Percentiles rank a stretch among this genome's conserved stretches.
Evolutionary conservation across 2,329 filamentous ascomycete species (phyloP).

Genomic region (Colletotrichum graminicola): DNA sequence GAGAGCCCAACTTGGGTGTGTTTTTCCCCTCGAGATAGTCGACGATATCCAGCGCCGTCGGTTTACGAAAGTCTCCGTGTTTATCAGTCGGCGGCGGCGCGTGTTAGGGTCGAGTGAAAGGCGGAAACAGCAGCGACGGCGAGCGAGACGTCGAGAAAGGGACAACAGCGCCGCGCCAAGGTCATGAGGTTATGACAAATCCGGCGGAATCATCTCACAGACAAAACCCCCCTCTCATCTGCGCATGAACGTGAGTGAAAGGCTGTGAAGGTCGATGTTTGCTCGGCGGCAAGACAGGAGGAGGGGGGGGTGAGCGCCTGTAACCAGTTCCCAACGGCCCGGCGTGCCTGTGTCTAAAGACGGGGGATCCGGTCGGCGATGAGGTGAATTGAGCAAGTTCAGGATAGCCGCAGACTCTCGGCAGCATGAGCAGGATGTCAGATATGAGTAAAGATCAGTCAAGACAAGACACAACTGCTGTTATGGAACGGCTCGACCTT

Average conservation of each 20-base stretch:
- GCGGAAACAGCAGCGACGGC: not conserved
- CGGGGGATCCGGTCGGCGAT: not conserved
- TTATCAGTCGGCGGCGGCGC: too few species aligned
- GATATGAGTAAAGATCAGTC: not conserved
- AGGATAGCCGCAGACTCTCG: conserved; percentile 24
- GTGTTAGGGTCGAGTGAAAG: not conserved
- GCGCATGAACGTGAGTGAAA: not conserved
- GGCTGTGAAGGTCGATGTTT: not conserved
- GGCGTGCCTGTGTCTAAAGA: conserved; percentile 12
- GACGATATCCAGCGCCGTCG: not conserved
- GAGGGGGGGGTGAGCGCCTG: not conserved
- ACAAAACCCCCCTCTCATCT: not conserved
- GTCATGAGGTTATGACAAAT: conserved; percentile 10
- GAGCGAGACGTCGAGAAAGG: not conserved
- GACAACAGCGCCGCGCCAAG: not conserved
- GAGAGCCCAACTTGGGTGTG: not conserved
- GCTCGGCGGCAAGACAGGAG: not conserved
- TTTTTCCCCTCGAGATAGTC: not conserved
- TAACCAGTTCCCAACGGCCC: not conserved
- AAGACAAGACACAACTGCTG: not conserved
- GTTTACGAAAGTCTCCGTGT: not conserved
- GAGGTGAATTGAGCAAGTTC: conserved; percentile 44
- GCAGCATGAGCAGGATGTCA: conserved; percentile 11
- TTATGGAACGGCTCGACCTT: not conserved
- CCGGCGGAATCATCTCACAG: conserved; percentile 16